Percentiles rank a stretch among this genome's conserved stretches.
These are phyloP conservation scores for Backusella australiensis DNA, from an alignment of 192 early-diverging fungal species.

Conservation along the genomic window DNA sequence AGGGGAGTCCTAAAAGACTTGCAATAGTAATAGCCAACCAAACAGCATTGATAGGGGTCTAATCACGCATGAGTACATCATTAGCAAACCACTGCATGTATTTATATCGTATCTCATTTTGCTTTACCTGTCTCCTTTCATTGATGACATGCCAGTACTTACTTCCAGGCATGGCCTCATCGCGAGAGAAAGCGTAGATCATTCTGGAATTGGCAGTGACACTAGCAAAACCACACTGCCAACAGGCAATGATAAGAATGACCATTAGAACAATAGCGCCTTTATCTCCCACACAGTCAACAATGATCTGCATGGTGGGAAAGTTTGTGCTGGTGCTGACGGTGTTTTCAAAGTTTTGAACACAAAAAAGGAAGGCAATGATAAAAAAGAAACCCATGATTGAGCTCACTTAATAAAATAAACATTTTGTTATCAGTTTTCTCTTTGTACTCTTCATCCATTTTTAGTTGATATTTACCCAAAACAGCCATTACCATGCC, in stretches of 20 bases:
- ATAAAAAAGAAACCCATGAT: conserved; percentile 49
- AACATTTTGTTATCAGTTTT: conserved; percentile 9
- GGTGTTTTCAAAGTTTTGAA: conserved; percentile 42
- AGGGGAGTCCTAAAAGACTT: conserved; percentile 35
- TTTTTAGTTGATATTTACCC: conserved; percentile 18
- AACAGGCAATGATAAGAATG: conserved; percentile 42
- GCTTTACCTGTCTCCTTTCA: conserved; percentile 28
- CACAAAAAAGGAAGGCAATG: conserved; percentile 44
- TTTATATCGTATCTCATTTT: not conserved
- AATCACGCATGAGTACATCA: not conserved
- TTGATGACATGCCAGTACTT: conserved; percentile 41
- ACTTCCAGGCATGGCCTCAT: conserved; percentile 50
- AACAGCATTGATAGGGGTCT: conserved; percentile 44
- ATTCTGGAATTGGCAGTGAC: conserved; percentile 52
- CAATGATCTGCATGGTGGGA: conserved; percentile 48
- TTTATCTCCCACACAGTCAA: conserved; percentile 41
- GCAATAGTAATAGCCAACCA: conserved; percentile 46
- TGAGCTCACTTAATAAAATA: conserved; percentile 30
- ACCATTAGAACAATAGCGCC: conserved; percentile 43
- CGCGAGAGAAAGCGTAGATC: conserved; percentile 54
- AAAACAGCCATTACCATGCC: conserved; percentile 46
- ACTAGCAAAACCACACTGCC: conserved; percentile 48
- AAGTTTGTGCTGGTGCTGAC: conserved; percentile 28
- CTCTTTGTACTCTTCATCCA: not conserved
- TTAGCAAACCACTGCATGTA: not conserved